Evolutionary conservation across 75 land plant species (phyloP).

Genomic region (Azolla pinnata): DNA sequence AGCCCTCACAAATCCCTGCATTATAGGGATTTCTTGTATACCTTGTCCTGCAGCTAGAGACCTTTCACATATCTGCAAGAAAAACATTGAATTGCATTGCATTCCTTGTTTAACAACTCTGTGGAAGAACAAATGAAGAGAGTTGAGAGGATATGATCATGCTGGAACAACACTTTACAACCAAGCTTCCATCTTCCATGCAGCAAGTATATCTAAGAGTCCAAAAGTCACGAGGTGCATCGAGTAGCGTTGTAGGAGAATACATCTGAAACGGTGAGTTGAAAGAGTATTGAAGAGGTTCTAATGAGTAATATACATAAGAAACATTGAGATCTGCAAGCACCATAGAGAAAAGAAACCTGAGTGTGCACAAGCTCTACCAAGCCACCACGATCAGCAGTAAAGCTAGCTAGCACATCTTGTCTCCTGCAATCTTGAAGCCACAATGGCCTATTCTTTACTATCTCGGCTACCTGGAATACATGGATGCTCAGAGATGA

Average conservation of each 20-base stretch:
- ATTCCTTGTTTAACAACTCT: neutral
- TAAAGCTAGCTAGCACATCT: conserved; percentile 29
- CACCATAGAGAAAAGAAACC: conserved; percentile 7
- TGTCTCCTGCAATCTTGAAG: conserved; percentile 33
- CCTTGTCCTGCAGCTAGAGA: conserved; percentile 47
- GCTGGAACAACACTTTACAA: conserved; percentile 10
- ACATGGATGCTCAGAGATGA: no score
- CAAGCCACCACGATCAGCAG: conserved; percentile 41
- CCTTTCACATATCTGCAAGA: conserved; percentile 64
- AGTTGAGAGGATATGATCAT: neutral
- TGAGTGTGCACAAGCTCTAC: conserved; percentile 40
- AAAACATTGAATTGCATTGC: neutral
- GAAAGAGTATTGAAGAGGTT: no score
- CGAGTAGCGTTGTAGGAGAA: conserved; percentile 57
- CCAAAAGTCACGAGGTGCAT: conserved; percentile 86
- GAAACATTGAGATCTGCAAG: no score
- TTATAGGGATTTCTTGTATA: conserved; percentile 41
- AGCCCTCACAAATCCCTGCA: conserved; percentile 44
- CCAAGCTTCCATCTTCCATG: conserved; percentile 34
- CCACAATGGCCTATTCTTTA: conserved; percentile 39
- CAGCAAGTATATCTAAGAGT: conserved; percentile 63
- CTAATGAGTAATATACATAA: no score
- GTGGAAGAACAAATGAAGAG: no score
- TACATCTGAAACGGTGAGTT: conserved; percentile 50
- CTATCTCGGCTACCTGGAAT: conserved; percentile 29